Evolutionary conservation across 306 rosid species (phyloP).

Genomic region (Ammopiptanthus mongolicus): DNA sequence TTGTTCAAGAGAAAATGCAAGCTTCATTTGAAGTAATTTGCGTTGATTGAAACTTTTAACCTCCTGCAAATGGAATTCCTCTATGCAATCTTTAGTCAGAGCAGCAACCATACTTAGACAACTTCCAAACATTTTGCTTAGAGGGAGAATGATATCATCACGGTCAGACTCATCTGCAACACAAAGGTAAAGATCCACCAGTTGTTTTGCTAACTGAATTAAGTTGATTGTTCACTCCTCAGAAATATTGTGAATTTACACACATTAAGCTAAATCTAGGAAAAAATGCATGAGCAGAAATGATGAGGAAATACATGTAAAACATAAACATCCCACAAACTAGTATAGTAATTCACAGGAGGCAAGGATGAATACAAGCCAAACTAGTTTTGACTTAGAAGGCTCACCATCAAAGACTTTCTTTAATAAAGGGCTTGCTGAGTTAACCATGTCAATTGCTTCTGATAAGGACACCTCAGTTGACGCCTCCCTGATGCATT

Average conservation of each 20-base stretch:
- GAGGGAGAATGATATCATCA: constrained; percentile 40
- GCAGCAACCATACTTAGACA: constrained; percentile 53
- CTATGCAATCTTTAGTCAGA: constrained; percentile 60
- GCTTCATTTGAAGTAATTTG: constrained; percentile 61
- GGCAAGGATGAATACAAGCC: background rate
- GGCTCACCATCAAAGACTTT: constrained; percentile 56
- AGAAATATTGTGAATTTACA: constrained; percentile 3
- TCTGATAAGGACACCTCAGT: constrained; percentile 60
- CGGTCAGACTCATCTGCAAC: constrained; percentile 55
- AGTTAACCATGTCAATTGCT: constrained; percentile 58
- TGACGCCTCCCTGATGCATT: constrained; percentile 59
- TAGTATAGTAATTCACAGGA: background rate
- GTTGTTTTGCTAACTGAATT: constrained; percentile 11
- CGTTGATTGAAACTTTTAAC: constrained; percentile 38
- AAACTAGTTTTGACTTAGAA: constrained; percentile 12
- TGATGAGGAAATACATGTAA: background rate
- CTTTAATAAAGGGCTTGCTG: constrained; percentile 47
- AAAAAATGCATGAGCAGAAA: background rate
- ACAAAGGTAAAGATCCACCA: constrained; percentile 21
- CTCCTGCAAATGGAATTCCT: constrained; percentile 57
- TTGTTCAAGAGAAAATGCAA: constrained; percentile 81
- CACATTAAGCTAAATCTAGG: background rate
- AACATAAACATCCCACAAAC: background rate
- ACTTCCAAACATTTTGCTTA: constrained; percentile 55
- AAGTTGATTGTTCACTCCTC: constrained; percentile 3